These are phyloP conservation scores for Nannochloropsis granulata DNA, from an alignment of 108 stramenopile genomes.

Conservation along the genomic window DNA sequence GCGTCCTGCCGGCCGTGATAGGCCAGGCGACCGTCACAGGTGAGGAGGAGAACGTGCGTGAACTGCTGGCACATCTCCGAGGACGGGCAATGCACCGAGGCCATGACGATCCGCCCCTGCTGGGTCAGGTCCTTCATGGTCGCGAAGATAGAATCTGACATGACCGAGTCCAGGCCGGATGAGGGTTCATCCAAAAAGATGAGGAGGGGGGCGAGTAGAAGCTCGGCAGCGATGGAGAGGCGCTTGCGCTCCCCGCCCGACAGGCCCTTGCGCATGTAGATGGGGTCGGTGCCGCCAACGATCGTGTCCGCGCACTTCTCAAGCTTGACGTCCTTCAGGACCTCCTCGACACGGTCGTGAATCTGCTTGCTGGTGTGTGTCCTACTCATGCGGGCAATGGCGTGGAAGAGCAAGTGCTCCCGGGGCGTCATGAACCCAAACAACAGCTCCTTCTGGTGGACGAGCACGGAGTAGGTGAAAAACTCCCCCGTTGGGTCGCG, in stretches of 20 bases:
- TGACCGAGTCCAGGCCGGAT: constrained; percentile 1
- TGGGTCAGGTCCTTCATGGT: background rate
- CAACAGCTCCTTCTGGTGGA: background rate
- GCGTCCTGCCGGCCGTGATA: constrained; percentile 24
- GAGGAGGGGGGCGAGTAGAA: constrained; percentile 56
- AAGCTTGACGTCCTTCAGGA: constrained; percentile 4
- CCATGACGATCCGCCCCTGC: constrained; percentile 19
- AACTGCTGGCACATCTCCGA: constrained; percentile 37
- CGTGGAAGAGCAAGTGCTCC: background rate
- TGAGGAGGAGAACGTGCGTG: constrained; percentile 35
- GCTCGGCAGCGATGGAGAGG: constrained; percentile 57
- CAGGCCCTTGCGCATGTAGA: constrained; percentile 43
- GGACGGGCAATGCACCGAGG: constrained; percentile 44
- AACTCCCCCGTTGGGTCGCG: background rate
- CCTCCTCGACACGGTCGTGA: background rate
- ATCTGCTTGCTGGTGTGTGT: background rate
- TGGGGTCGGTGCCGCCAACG: constrained; percentile 12
- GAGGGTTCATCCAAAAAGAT: constrained; percentile 61
- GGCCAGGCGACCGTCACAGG: constrained; percentile 29
- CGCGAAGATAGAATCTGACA: background rate
- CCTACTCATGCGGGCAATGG: background rate
- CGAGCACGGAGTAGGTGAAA: background rate
- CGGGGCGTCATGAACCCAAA: background rate
- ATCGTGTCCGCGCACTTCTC: background rate
- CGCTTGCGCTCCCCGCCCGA: constrained; percentile 72